Base-by-base conservation (phyloP, 768 basidiomycete species). In the Hemileccinum impolitum region DNA sequence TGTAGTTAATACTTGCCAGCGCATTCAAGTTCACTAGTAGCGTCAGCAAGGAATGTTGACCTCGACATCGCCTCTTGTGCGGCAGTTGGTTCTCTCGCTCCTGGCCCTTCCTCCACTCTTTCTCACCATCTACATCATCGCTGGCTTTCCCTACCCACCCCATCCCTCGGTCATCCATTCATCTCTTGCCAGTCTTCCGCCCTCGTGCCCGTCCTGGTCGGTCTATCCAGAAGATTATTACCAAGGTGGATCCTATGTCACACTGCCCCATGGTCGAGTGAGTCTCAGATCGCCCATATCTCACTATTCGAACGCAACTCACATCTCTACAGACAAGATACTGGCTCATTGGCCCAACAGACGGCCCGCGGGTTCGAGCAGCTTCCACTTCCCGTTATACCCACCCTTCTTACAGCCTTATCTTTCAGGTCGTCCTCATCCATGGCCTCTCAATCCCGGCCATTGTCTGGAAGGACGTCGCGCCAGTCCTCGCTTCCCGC, bases 371-470 rank as follows among this genome's bases (percentile, higher is more conserved):
- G 71, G 86, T 87, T 55, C 44, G 75, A 63, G 0, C 32, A 18
- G n/a, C 23, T 10, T 3, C 15, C 12, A 9, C 26, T 21, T 38
- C 42, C 15, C 37, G 19, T 51, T 14, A 4, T 17, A 1, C 21
- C 14, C 45, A 21, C 6, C 30, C 45, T 47, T 47, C 50, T 52
- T 43, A 51, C 42, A 23, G 4, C 39, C 26, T 21, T 17, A 19
- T 46, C 36, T 18, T 30, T 11, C 44, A 91, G 88, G 72, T 91
- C 18, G 80, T 88, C 10, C 73, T 90, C 30, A 84, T 92, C 8
- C 85, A 90, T 54, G 89, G 89, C 12, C 75, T 90, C 14, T 87
- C 85, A 14, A 79, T 89, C 30, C 87, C 89, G 6, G 73, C 87
- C 28, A 79, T 89, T 40, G 76, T 90, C 45, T 90, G 85, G 86